These are phyloP conservation scores for Phytophthora ohioensis DNA, from an alignment of 352 stramenopile species.

Conservation along the genomic window DNA sequence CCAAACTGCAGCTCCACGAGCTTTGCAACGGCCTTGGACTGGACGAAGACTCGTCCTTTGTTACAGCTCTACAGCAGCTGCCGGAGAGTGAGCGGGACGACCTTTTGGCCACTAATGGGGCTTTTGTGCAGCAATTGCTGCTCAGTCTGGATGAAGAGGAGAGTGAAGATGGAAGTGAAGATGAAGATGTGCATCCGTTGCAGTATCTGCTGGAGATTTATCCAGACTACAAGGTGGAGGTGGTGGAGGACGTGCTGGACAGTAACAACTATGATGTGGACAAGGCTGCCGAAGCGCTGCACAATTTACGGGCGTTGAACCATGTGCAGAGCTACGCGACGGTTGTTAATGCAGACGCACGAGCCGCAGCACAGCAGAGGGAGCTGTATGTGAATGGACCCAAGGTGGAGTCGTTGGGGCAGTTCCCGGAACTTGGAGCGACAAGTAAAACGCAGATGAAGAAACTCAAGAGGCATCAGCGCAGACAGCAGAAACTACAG, in stretches of 20 bases:
- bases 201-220: conserved; percentile 64
- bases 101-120: conserved; percentile 55
- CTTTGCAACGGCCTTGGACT: conserved; percentile 68
- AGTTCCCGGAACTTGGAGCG: conserved; percentile 57
- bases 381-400: conserved; percentile 41
- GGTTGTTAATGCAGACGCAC: conserved; percentile 48
- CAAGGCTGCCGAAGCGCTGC: conserved; percentile 57
- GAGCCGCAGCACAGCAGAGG: conserved; percentile 26
- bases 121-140: conserved; percentile 74
- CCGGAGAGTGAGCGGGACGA: conserved; percentile 51
- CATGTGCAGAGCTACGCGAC: conserved; percentile 73
- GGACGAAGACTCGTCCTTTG: conserved; percentile 57
- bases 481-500: conserved; percentile 39
- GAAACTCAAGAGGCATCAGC: conserved; percentile 37
- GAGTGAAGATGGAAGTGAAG: conserved; percentile 29
- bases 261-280: conserved; percentile 65
- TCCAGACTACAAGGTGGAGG: conserved; percentile 60
- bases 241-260: conserved; percentile 75
- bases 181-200: conserved; percentile 59
- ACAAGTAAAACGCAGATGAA: conserved; percentile 47
- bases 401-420: conserved; percentile 53
- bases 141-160: conserved; percentile 65
- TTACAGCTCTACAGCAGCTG: conserved; percentile 56
- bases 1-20: conserved; percentile 60
- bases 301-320: conserved; percentile 62